A percentile compares a stretch with the other conserved stretches of the same genome.
phyloP scores from a whole-genome alignment of 495 filamentous ascomycete species.

The Daldinia loculata region DNA sequence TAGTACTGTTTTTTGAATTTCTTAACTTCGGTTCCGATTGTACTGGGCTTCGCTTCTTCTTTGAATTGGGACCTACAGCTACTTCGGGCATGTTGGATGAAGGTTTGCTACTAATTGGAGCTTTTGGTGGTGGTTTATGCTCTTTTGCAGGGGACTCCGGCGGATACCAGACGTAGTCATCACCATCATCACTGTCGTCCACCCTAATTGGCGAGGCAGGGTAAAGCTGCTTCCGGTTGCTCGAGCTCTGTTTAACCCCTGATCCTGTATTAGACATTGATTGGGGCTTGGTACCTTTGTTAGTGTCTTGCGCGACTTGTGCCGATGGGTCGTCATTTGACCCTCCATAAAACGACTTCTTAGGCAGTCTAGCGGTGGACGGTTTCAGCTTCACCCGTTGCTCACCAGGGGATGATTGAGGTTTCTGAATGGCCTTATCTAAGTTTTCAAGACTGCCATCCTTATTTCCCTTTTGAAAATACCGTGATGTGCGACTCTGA shows the following conservation, averaged over 20 bases:
- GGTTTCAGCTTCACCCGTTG: constrained; percentile 1
- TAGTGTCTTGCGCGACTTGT: background rate
- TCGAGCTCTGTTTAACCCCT: constrained; percentile 4
- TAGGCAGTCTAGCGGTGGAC: constrained; percentile 9
- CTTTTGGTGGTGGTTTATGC: background rate
- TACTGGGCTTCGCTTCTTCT: constrained; percentile 29
- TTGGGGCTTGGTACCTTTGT: background rate
- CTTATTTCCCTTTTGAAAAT: constrained; percentile 3
- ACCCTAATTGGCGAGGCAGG: background rate
- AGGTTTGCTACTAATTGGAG: background rate
- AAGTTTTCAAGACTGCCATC: background rate
- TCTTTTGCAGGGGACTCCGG: constrained; percentile 9
- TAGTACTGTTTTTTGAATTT: background rate
- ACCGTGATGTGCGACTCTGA: background rate
- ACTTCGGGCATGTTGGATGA: background rate
- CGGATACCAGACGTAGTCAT: background rate
- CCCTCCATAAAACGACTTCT: constrained; percentile 28
- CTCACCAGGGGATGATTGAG: background rate
- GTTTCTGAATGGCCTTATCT: constrained; percentile 11
- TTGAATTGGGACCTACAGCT: constrained; percentile 20
- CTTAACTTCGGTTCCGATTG: background rate
- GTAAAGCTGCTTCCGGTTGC: background rate
- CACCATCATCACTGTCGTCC: background rate
- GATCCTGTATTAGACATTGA: background rate
- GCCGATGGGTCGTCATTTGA: background rate